A percentile compares a stretch with the other conserved stretches of the same genome.
Conservation (phyloP, 129 eudicot genomes). For the Saussurea involucrata region DNA sequence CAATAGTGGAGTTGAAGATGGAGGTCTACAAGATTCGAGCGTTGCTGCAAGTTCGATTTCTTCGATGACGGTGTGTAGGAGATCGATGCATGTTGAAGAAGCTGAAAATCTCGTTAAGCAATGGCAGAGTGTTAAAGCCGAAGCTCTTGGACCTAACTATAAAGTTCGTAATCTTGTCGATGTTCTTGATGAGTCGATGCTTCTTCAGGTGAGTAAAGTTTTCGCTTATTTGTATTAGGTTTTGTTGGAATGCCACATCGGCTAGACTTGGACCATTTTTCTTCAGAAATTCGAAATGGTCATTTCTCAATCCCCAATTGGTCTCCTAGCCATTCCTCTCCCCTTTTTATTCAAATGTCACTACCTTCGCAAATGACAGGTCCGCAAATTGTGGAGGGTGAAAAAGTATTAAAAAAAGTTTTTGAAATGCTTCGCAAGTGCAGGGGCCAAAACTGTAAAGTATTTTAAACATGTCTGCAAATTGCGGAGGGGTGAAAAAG, state of each 20-base stretch:
- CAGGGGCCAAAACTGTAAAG: too few relatives aligned
- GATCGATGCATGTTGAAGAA: constrained; percentile 70
- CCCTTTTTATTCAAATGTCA: too few relatives aligned
- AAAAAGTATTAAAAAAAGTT: too few relatives aligned
- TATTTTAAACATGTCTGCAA: too few relatives aligned
- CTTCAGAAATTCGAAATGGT: too few relatives aligned
- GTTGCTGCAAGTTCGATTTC: constrained; percentile 33
- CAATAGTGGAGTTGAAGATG: constrained; percentile 25
- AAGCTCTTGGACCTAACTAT: constrained; percentile 87
- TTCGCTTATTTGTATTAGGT: not conserved
- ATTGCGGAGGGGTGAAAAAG: too few relatives aligned
- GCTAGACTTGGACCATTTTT: not conserved
- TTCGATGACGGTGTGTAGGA: constrained; percentile 26
- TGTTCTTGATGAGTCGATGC: constrained; percentile 88
- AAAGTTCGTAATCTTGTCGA: constrained; percentile 57
- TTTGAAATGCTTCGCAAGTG: too few relatives aligned
- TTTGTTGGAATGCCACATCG: not conserved
- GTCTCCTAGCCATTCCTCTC: too few relatives aligned
- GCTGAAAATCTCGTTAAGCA: constrained; percentile 91
- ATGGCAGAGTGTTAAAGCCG: constrained; percentile 90
- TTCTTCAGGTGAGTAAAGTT: constrained; percentile 57
- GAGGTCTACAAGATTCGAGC: constrained; percentile 37
- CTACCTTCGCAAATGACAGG: too few relatives aligned
- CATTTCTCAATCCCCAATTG: too few relatives aligned
- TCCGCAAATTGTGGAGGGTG: too few relatives aligned